Evolutionary conservation across 2,329 filamentous ascomycete genomes (phyloP).

Genomic region (Diaporthe destruens): DNA sequence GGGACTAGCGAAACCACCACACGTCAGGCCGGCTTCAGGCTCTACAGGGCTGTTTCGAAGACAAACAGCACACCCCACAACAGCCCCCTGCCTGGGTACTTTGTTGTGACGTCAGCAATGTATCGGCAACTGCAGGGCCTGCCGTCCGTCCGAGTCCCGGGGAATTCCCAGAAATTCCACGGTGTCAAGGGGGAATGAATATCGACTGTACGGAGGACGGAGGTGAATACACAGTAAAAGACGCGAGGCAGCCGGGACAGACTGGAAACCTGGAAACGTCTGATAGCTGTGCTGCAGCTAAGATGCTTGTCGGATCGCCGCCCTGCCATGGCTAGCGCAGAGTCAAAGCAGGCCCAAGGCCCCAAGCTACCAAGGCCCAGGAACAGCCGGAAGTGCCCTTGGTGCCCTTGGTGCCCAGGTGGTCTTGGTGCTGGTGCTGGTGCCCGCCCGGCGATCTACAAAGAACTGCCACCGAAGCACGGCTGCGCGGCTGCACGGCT

Average conservation of each 20-base stretch:
- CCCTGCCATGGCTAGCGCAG: conserved; percentile 21
- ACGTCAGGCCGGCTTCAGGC: conserved; percentile 5
- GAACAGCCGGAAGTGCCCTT: conserved; percentile 20
- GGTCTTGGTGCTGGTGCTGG: conserved; percentile 17
- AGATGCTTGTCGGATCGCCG: conserved; percentile 11
- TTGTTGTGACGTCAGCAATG: conserved; percentile 17
- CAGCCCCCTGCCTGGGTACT: background rate
- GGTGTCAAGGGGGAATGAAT: background rate
- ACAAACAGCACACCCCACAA: conserved; percentile 23
- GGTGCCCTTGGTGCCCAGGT: too few relatives aligned
- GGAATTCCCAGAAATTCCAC: background rate
- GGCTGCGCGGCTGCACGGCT: too few relatives aligned
- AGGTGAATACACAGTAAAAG: background rate
- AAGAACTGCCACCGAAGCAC: background rate
- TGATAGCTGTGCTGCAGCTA: conserved; percentile 1
- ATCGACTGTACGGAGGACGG: background rate
- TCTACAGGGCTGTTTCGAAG: conserved; percentile 30
- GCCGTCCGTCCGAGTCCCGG: conserved; percentile 5
- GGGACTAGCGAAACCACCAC: background rate
- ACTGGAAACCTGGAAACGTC: conserved; percentile 21
- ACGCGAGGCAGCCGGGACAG: background rate
- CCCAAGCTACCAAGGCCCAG: conserved; percentile 12
- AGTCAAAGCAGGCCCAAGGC: conserved; percentile 31
- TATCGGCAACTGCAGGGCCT: conserved; percentile 14
- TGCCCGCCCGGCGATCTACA: conserved; percentile 21